Evolutionary conservation across 257 asterid species (phyloP).

Genomic region (Solanum infundibuliforme): DNA sequence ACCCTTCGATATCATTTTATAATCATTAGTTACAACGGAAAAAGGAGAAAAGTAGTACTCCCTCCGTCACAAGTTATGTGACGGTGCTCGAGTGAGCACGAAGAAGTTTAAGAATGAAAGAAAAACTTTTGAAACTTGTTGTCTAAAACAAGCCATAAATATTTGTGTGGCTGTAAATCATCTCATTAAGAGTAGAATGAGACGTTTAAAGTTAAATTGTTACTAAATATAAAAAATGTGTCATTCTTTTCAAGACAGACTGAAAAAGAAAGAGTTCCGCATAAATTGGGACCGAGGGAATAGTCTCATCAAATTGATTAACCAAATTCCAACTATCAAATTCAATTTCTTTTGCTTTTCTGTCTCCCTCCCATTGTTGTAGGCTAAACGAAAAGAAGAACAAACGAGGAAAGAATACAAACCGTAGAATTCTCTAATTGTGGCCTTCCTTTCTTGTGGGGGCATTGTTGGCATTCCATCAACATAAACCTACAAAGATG

Average conservation of each 20-base stretch:
- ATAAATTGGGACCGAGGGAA: background rate
- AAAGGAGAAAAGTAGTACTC: background rate
- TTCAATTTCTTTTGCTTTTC: background rate
- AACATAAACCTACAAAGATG: conserved; percentile 28
- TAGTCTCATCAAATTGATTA: background rate
- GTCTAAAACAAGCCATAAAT: background rate
- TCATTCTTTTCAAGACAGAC: background rate
- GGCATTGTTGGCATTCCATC: conserved; percentile 41
- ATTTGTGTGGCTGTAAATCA: background rate
- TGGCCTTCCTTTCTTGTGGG: conserved; percentile 48
- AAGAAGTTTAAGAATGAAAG: background rate
- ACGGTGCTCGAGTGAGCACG: background rate
- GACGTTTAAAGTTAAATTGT: background rate
- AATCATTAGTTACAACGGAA: background rate
- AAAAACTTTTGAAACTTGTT: background rate
- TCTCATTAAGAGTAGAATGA: background rate
- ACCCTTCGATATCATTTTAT: background rate
- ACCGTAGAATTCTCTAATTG: conserved; percentile 50
- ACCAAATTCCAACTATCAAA: background rate
- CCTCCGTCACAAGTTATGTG: background rate
- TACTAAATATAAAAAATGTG: background rate
- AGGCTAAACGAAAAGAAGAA: background rate
- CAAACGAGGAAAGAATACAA: background rate
- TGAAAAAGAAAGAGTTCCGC: background rate
- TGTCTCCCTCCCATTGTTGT: background rate